Conservation (phyloP, 805 yeast genomes). For the Starmerella khaoyaiensis region DNA sequence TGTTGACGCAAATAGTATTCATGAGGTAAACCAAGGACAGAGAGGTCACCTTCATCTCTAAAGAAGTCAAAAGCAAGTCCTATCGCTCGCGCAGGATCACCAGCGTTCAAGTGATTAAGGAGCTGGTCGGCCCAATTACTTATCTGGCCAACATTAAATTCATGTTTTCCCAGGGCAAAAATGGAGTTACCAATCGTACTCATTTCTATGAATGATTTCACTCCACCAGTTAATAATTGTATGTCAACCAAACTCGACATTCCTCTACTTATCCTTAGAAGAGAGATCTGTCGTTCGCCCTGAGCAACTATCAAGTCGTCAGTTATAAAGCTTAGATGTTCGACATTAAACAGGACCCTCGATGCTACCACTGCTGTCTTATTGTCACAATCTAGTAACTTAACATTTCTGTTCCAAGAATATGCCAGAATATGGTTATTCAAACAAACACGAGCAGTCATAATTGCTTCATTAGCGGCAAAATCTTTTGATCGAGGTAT, state of each 20-base stretch:
- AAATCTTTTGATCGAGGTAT: conserved; percentile 8
- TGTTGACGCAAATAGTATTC: conserved; percentile 32
- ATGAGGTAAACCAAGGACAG: conserved; percentile 47
- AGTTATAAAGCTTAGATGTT: conserved; percentile 42
- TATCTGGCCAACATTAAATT: conserved; percentile 43
- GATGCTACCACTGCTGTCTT: conserved; percentile 26
- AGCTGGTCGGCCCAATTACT: conserved; percentile 61
- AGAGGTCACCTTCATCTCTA: conserved; percentile 36
- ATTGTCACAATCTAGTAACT: conserved; percentile 29
- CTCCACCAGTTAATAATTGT: too few relatives aligned
- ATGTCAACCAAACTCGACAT: not conserved
- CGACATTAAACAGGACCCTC: conserved; percentile 38
- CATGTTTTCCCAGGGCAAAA: conserved; percentile 41
- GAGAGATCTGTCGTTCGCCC: conserved; percentile 34
- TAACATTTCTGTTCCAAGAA: conserved; percentile 51
- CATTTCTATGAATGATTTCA: not conserved
- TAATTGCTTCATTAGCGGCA: not conserved
- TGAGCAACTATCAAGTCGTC: conserved; percentile 34
- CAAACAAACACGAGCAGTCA: not conserved
- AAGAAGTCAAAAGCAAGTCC: conserved; percentile 42
- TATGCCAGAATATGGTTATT: conserved; percentile 38
- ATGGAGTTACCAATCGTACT: conserved; percentile 27
- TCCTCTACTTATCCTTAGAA: conserved; percentile 22
- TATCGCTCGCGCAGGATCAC: conserved; percentile 45
- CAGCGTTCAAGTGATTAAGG: conserved; percentile 35